Percentiles rank a stretch among this genome's conserved stretches.
These are phyloP conservation scores for Trichoderma sp. DNA, from an alignment of 2,329 filamentous ascomycete genomes.

Conservation along the genomic window DNA sequence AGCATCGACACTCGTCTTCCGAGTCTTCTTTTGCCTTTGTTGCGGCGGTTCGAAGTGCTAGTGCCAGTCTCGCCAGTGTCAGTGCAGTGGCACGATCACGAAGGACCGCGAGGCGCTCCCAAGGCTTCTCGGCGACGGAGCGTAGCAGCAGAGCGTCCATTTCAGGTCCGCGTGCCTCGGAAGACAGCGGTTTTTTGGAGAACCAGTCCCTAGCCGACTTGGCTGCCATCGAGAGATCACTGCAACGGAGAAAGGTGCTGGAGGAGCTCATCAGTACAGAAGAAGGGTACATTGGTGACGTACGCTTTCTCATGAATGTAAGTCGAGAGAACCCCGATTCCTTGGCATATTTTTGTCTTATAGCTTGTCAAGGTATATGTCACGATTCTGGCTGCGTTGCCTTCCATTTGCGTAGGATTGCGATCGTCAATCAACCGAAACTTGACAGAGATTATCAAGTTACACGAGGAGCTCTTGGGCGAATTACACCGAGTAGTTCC, in stretches of 20 bases:
- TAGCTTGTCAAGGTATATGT: conserved; percentile 63
- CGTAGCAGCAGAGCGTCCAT: conserved; percentile 65
- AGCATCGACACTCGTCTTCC: conserved; percentile 64
- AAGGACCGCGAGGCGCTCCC: conserved; percentile 53
- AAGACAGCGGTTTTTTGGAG: conserved; percentile 66
- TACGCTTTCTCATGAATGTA: conserved; percentile 86
- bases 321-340: conserved; percentile 34
- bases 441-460: conserved; percentile 74
- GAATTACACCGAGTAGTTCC: conserved; percentile 73
- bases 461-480: conserved; percentile 80
- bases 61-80: conserved; percentile 72
- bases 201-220: conserved; percentile 60
- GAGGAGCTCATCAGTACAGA: conserved; percentile 87
- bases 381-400: conserved; percentile 72
- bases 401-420: conserved; percentile 63
- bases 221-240: conserved; percentile 68
- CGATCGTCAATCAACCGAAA: conserved; percentile 77
- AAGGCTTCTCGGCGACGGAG: conserved; percentile 60
- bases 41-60: conserved; percentile 78
- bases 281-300: conserved; percentile 82
- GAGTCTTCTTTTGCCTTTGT: conserved; percentile 78
- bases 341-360: conserved; percentile 30
- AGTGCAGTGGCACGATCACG: conserved; percentile 68
- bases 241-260: conserved; percentile 76
- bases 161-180: conserved; percentile 62